phyloP scores from a whole-genome alignment of 495 filamentous ascomycete species.

The Jackrogersella minutella region DNA sequence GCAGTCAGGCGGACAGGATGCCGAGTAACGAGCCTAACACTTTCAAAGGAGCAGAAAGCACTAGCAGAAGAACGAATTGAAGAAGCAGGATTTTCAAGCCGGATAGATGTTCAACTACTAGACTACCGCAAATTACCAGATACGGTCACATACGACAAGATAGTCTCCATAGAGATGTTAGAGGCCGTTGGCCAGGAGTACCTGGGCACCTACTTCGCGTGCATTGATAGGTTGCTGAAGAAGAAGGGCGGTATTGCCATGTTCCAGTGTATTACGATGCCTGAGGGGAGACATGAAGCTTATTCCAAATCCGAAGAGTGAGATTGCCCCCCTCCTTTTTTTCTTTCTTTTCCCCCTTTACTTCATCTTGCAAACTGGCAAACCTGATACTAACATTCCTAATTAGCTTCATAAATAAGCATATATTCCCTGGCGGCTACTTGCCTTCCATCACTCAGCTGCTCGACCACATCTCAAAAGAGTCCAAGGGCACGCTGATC shows the following conservation, averaged over 20 bases:
- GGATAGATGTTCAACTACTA: constrained; percentile 64
- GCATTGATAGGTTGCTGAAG: constrained; percentile 67
- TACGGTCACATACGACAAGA: constrained; percentile 68
- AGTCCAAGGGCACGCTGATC: constrained; percentile 65
- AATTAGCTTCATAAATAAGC: constrained; percentile 71
- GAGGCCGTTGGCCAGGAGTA: constrained; percentile 75
- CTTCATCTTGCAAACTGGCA: too few species aligned
- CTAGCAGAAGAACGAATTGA: constrained; percentile 66
- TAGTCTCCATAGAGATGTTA: constrained; percentile 78
- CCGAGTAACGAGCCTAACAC: constrained; percentile 67
- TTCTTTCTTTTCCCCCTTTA: too few species aligned
- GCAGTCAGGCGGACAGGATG: constrained; percentile 68
- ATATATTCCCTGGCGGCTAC: constrained; percentile 80
- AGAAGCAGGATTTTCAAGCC: constrained; percentile 58
- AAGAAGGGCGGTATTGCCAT: constrained; percentile 68
- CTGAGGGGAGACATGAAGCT: constrained; percentile 61
- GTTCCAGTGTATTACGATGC: constrained; percentile 81
- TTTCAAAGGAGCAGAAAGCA: constrained; percentile 67
- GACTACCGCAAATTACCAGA: constrained; percentile 67
- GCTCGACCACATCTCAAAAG: constrained; percentile 63
- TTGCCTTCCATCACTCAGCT: constrained; percentile 71
- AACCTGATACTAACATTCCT: constrained; percentile 41
- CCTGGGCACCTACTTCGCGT: constrained; percentile 67
- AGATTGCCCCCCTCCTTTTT: constrained; percentile 31
- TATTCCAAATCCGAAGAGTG: constrained; percentile 57